Percentiles rank a stretch among this genome's conserved stretches.
Evolutionary conservation across 192 early-diverging fungal species (phyloP).

Genomic region (Coemansia aciculifera): DNA sequence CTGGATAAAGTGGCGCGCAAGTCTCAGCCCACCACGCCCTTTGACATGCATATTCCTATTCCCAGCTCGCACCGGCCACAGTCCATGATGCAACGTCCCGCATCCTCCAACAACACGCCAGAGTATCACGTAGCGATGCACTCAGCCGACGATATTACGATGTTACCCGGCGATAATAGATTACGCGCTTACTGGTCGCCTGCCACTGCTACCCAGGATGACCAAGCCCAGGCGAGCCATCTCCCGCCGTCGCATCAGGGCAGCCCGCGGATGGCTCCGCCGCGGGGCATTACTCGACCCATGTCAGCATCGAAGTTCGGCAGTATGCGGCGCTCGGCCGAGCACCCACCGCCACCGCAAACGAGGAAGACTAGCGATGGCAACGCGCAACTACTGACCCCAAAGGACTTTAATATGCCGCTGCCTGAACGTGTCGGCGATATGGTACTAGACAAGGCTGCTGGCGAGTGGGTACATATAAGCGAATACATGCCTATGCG

Average conservation of each 20-base stretch:
- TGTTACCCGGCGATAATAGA: slow-evolving; percentile 39
- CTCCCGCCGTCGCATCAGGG: slow-evolving; percentile 14
- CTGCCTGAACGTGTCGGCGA: slow-evolving; percentile 45
- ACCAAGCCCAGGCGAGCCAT: slow-evolving; percentile 9
- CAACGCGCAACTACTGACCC: slow-evolving; percentile 39
- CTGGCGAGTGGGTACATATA: slow-evolving; percentile 50
- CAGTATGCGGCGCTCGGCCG: slow-evolving; percentile 20
- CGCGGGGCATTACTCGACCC: not conserved
- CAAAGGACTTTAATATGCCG: slow-evolving; percentile 34
- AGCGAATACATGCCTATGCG: slow-evolving; percentile 26
- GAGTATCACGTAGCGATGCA: slow-evolving; percentile 2
- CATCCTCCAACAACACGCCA: slow-evolving; percentile 2
- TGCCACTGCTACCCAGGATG: slow-evolving; percentile 13
- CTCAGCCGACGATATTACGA: slow-evolving; percentile 27
- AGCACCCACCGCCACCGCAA: slow-evolving; percentile 25
- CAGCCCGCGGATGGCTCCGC: slow-evolving; percentile 7
- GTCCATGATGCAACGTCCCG: slow-evolving; percentile 24
- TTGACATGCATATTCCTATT: slow-evolving; percentile 16
- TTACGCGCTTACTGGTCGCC: slow-evolving; percentile 26
- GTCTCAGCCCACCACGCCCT: slow-evolving; percentile 46
- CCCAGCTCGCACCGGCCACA: slow-evolving; percentile 21
- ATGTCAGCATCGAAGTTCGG: slow-evolving; percentile 22
- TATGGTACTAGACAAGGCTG: slow-evolving; percentile 43
- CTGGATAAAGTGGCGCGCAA: slow-evolving; percentile 45
- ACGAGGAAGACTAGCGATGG: slow-evolving; percentile 48